These are phyloP conservation scores for Diplodia corticola DNA, from an alignment of 2,329 filamentous ascomycete genomes.

Conservation along the genomic window DNA sequence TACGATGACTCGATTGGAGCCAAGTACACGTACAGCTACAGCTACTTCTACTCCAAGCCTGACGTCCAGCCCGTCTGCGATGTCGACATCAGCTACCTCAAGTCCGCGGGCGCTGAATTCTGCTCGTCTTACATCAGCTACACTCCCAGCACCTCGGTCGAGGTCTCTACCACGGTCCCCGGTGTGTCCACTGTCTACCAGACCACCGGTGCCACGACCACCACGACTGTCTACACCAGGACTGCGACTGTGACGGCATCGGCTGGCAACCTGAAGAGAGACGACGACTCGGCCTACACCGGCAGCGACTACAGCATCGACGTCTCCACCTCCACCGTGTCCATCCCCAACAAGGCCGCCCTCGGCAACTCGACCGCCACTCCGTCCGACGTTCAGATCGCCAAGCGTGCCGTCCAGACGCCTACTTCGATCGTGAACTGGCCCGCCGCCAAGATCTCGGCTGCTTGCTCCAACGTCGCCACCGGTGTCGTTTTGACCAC, in stretches of 20 bases:
- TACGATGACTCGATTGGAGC: slow-evolving; percentile 1
- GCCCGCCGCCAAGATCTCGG: not conserved
- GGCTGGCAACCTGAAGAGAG: not conserved
- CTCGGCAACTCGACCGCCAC: not conserved
- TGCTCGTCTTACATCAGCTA: slow-evolving; percentile 1
- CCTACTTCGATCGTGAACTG: not conserved
- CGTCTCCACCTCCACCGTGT: not conserved
- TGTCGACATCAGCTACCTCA: not conserved
- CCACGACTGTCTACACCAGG: not conserved
- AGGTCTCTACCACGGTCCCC: not conserved
- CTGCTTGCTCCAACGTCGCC: not conserved
- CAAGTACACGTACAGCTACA: slow-evolving; percentile 4
- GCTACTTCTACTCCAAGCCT: not conserved
- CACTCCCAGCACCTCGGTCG: not conserved
- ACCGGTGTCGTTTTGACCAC: not conserved
- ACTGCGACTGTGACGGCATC: not conserved
- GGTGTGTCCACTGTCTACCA: not conserved
- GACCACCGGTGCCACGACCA: not conserved
- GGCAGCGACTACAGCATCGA: not conserved
- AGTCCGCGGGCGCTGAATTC: not conserved
- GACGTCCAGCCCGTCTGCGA: not conserved
- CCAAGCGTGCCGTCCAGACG: not conserved
- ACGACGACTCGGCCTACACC: not conserved
- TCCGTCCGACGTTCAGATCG: not conserved
- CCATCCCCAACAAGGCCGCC: not conserved